Conservation (phyloP, 306 rosid genomes). For the Begonia masoniana region DNA sequence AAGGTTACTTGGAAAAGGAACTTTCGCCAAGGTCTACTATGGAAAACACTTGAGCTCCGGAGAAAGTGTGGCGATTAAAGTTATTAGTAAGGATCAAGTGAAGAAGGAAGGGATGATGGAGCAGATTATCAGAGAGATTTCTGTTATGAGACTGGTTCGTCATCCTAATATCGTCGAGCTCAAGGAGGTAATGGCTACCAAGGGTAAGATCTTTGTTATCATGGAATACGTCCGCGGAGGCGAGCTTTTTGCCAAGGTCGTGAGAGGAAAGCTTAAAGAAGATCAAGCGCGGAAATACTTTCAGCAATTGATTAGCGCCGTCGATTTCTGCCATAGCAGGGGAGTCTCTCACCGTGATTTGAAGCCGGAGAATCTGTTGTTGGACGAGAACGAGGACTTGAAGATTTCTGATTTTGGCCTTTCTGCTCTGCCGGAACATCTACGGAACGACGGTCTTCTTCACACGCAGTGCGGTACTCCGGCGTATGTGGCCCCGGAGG, state of each 20-base stretch:
- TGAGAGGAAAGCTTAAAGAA: slow-evolving; percentile 42
- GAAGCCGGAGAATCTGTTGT: slow-evolving; percentile 67
- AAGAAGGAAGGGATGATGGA: slow-evolving; percentile 49
- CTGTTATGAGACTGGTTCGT: slow-evolving; percentile 52
- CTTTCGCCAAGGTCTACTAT: slow-evolving; percentile 62
- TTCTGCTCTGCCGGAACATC: slow-evolving; percentile 63
- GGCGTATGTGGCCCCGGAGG: slow-evolving; percentile 80
- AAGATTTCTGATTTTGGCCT: slow-evolving; percentile 79
- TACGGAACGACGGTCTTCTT: slow-evolving; percentile 55
- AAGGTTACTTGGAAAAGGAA: slow-evolving; percentile 55
- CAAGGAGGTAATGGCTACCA: slow-evolving; percentile 86
- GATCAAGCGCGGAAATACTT: slow-evolving; percentile 56
- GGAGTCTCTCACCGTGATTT: slow-evolving; percentile 71
- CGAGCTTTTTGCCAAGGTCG: slow-evolving; percentile 44
- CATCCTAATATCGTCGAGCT: slow-evolving; percentile 68
- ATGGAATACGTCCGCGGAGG: slow-evolving; percentile 69
- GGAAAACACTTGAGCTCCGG: slow-evolving; percentile 30
- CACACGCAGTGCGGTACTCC: slow-evolving; percentile 80
- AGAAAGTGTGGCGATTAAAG: slow-evolving; percentile 71
- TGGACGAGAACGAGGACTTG: slow-evolving; percentile 50
- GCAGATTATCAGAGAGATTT: slow-evolving; percentile 72
- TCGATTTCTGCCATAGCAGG: slow-evolving; percentile 79
- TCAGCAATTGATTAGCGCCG: slow-evolving; percentile 48
- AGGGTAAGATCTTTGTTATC: slow-evolving; percentile 45
- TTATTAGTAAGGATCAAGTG: slow-evolving; percentile 43